A percentile compares a stretch with the other conserved stretches of the same genome.
phyloP scores from a whole-genome alignment of 106 monocot genomes.

The Triglochin maritima region DNA sequence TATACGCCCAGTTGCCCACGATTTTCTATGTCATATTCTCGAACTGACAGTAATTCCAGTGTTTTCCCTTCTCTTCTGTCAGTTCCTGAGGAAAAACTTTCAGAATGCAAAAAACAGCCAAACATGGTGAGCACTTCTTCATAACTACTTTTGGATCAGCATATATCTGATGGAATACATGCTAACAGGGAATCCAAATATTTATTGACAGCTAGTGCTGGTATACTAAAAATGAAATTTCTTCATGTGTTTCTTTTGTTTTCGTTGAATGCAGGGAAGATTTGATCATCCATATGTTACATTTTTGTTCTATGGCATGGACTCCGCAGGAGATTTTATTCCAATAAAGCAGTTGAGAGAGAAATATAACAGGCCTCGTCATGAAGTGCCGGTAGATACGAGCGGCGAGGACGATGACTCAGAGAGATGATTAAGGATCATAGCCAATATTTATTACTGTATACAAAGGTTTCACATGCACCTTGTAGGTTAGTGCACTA shows the following conservation, averaged over 20 bases:
- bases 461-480: too few relatives aligned
- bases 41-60: background rate
- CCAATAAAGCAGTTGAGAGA: conserved; percentile 80
- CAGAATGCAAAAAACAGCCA: conserved; percentile 3
- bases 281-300: conserved; percentile 86
- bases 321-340: conserved; percentile 85
- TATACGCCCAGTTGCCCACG: too few relatives aligned
- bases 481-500: too few relatives aligned
- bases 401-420: conserved; percentile 19
- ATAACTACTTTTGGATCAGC: too few relatives aligned
- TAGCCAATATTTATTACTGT: too few relatives aligned
- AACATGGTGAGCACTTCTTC: too few relatives aligned
- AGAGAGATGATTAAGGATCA: background rate
- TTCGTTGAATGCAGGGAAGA: conserved; percentile 34
- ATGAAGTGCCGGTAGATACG: conserved; percentile 55
- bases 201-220: too few relatives aligned
- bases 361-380: conserved; percentile 66
- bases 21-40: background rate
- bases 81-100: conserved; percentile 92
- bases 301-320: conserved; percentile 82
- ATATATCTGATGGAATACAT: too few relatives aligned
- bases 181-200: too few relatives aligned
- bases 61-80: background rate
- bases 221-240: background rate
- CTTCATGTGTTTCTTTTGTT: background rate